phyloP scores from a whole-genome alignment of 2,329 filamentous ascomycete species.

The Fusarium liriodendri region DNA sequence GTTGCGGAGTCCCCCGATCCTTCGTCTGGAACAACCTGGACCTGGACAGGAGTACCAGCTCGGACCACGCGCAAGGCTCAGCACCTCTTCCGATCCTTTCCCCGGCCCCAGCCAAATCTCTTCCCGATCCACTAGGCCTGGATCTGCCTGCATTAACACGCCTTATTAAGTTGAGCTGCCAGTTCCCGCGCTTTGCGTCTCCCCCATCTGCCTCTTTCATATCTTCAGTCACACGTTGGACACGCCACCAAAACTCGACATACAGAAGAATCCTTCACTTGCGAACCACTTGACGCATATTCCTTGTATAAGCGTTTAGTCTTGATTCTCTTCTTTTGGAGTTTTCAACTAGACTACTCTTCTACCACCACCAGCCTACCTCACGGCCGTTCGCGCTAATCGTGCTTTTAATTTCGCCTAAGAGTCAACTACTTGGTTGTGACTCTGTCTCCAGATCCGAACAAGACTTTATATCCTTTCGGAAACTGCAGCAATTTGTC shows the following conservation, averaged over 20 bases:
- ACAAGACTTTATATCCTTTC: not conserved
- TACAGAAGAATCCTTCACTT: conserved; percentile 1
- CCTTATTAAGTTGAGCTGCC: conserved; percentile 28
- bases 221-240: not conserved
- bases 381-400: conserved; percentile 17
- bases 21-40: conserved; percentile 15
- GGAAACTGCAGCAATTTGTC: conserved; percentile 4
- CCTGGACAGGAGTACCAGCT: conserved; percentile 18
- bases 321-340: conserved; percentile 3
- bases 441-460: not conserved
- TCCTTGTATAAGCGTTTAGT: not conserved
- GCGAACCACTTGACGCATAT: not conserved
- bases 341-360: not conserved
- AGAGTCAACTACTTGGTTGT: not conserved
- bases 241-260: not conserved
- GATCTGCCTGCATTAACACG: conserved; percentile 30
- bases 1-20: conserved; percentile 9
- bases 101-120: conserved; percentile 30
- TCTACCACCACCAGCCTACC: conserved; percentile 3
- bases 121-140: conserved; percentile 35
- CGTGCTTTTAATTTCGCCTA: conserved; percentile 1
- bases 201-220: conserved; percentile 16
- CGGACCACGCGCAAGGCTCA: conserved; percentile 16
- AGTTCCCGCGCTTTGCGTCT: conserved; percentile 20
- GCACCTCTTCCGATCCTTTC: conserved; percentile 12